Percentiles rank a stretch among this genome's conserved stretches.
These are phyloP conservation scores for Penicillium vulpinum DNA, from an alignment of 2,329 filamentous ascomycete genomes.

Conservation along the genomic window DNA sequence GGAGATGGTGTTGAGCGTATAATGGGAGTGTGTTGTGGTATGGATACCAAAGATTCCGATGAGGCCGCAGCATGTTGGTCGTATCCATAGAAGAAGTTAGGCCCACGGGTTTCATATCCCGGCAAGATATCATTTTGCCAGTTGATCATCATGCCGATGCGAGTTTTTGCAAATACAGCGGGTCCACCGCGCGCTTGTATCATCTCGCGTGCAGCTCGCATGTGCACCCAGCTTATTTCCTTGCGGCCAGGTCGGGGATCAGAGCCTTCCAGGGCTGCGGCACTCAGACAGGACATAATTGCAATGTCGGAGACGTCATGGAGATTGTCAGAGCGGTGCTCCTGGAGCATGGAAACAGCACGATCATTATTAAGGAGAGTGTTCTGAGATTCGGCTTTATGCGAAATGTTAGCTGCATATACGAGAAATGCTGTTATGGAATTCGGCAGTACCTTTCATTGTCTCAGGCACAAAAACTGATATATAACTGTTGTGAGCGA, in stretches of 20 bases:
- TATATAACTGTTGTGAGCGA: constrained; percentile 43
- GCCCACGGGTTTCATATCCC: constrained; percentile 38
- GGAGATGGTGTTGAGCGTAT: constrained; percentile 24
- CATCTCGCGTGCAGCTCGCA: constrained; percentile 42
- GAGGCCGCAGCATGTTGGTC: constrained; percentile 11
- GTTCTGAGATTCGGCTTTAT: constrained; percentile 31
- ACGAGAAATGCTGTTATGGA: constrained; percentile 42
- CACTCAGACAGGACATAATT: constrained; percentile 42
- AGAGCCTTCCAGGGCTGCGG: constrained; percentile 43
- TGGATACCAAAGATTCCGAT: neutral
- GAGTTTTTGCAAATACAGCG: constrained; percentile 37
- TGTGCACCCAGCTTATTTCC: constrained; percentile 42
- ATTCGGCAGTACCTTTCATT: constrained; percentile 42
- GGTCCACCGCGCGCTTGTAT: constrained; percentile 41
- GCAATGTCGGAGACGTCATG: constrained; percentile 39
- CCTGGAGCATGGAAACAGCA: constrained; percentile 36
- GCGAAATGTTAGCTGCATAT: constrained; percentile 40
- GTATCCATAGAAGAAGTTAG: constrained; percentile 39
- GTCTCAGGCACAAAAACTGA: constrained; percentile 42
- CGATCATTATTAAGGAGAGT: constrained; percentile 36
- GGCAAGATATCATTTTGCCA: constrained; percentile 46
- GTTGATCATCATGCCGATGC: constrained; percentile 43
- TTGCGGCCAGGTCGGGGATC: constrained; percentile 41
- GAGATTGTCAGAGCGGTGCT: constrained; percentile 34
- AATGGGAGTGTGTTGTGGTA: constrained; percentile 1